Evolutionary conservation across 2,329 filamentous ascomycete genomes (phyloP).

Genomic region (Didymella pinodella): DNA sequence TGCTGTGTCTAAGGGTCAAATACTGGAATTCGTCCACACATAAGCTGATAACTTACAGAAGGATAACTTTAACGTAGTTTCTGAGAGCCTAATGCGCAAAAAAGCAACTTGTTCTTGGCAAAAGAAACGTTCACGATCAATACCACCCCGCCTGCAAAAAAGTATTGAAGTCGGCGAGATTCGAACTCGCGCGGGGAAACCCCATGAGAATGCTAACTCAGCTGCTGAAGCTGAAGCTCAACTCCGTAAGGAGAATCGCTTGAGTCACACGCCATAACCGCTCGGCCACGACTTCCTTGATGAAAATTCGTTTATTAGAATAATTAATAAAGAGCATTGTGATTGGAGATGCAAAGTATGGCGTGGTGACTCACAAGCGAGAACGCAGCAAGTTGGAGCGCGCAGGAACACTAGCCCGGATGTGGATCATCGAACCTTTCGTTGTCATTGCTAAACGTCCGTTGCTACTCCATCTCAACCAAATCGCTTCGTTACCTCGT

Average conservation of each 20-base stretch:
- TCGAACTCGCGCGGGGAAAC: slow-evolving; percentile 12
- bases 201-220: slow-evolving; percentile 6
- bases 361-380: not conserved
- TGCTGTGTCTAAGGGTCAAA: not conserved
- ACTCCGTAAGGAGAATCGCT: not conserved
- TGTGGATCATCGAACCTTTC: too few relatives aligned
- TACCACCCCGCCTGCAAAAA: not conserved
- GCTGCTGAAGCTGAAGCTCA: too few relatives aligned
- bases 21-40: not conserved
- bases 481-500: slow-evolving; percentile 34
- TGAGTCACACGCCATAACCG: slow-evolving; percentile 15
- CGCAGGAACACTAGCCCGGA: not conserved
- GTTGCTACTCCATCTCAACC: slow-evolving; percentile 9
- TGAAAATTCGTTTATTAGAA: not conserved
- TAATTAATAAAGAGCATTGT: not conserved
- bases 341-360: too few relatives aligned
- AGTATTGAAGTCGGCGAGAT: not conserved
- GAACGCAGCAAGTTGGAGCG: too few relatives aligned
- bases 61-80: not conserved
- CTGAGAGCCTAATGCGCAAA: not conserved
- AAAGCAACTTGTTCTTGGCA: not conserved
- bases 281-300: not conserved
- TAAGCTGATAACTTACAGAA: too few relatives aligned
- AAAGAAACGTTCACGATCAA: not conserved
- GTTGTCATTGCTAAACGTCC: too few relatives aligned